Evolutionary conservation across 2,329 filamentous ascomycete genomes (phyloP), one percentile per base, ranked within the genome.

Genomic region (Cercospora zeina): DNA sequence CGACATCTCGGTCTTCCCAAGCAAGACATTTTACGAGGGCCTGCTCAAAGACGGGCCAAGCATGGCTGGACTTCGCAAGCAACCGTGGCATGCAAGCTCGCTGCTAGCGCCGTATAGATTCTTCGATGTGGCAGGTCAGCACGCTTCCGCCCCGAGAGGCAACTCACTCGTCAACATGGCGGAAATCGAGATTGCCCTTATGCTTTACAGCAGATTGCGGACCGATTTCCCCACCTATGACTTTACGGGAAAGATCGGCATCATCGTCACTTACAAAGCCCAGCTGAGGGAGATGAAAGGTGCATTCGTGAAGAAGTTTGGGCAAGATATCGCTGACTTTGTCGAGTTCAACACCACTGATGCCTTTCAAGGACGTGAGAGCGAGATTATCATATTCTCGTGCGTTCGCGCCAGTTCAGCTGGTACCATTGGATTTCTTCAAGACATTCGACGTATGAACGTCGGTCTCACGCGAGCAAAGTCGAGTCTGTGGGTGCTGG

Each of bases 261-360:
- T 99, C 75, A 99, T 99, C 74, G 97, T 96, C 0, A 95, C 93
- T 0, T 99, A 99, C 78, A 99, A 97, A 75, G 92, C 91, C 19
- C 95, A 99, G 75, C 80, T 99, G 13, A 86, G 83, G 61, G 88
- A 92, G 74, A 82, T 99, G 62, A 92, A 89, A 66, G 81, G 82
- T 51, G 87, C 87, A 1, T 99, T 99, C 75, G 78, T 82, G 8
- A 79, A 83, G 13, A 82, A 82, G 47, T 97, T 89, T 71, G 92
- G 93, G 36, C 85, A 90, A 3, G 77, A 76, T 0, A 92, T 99
- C 67, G 83, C 87, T 24, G 87, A 89, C 33, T 84, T 84, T 19
- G 89, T 99, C 67, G 96, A 99, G 68, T 99, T 99, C 83, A 99
- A 99, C 76, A 99, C 95, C 0, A 99, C 95, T 0, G 95, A 99